Base-by-base conservation (phyloP, 768 basidiomycete species). In the Infundibulicybe gibba region DNA sequence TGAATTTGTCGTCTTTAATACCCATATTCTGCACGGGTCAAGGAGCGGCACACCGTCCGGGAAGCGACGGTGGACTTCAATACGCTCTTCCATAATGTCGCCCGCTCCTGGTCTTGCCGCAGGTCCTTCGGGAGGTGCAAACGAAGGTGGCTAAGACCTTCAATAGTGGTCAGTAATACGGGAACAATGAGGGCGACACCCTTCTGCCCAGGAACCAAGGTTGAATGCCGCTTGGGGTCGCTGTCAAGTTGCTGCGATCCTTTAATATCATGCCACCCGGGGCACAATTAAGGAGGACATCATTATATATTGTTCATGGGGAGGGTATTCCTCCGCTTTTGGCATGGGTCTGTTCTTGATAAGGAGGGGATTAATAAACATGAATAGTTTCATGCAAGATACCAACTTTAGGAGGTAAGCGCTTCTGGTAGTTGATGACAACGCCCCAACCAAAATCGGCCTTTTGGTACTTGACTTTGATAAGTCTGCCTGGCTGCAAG, bases 401-500 rank as follows among this genome's bases (percentile, higher is more conserved):
- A 25, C 25, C 17, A 51, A 85, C 91, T 72, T 93, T 95, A 13
- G 87, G 78, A n/a, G 84, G 80, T 16, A 84, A 55, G 0, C 94
- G 81, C 65, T 97, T 97, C 61, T 90, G 85, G 59, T 84, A 97
- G 61, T 93, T 94, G 59, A 97, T 79, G 43, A 98, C 81, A 37
- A 93, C 80, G 33, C 95, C 95, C 97, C 97, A 98, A 9, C 95
- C 95, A 64, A 95, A 98, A 65, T 99, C 89, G 12, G 85, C 69
- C 33, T 87, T 85, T 52, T 85, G 81, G 61, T 97, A 79, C 60
- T 88, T 88, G 56, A 99, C 79, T 59, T 88, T 89, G 41, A 98
- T 89, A n/a, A 98, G 73, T 3, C 97, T 84, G 25, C 97, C 97
- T 16, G 85, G 75, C 58, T 97, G 88, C 10, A 99, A 73, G 77